These are phyloP conservation scores for Lindgomyces ingoldianus DNA, from an alignment of 495 filamentous ascomycete genomes.

Conservation along the genomic window DNA sequence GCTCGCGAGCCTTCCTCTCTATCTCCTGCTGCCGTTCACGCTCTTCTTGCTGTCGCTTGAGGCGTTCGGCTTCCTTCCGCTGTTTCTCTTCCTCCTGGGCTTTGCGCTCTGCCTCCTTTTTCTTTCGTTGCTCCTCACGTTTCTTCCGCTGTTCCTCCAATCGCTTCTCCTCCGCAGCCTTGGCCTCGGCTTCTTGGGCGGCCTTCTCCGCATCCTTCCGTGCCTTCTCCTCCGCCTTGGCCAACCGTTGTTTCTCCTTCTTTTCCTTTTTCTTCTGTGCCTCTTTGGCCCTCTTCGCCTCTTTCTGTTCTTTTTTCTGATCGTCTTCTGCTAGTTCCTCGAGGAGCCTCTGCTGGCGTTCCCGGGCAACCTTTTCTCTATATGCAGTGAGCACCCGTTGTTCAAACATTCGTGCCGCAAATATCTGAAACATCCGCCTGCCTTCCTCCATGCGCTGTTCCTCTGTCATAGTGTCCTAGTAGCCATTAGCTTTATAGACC, in stretches of 20 bases:
- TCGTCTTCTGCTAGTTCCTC: constrained; percentile 88
- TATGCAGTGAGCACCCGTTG: constrained; percentile 96
- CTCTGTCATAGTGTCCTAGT: constrained; percentile 91
- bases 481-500: constrained; percentile 19
- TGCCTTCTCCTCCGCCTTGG: constrained; percentile 85
- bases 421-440: constrained; percentile 98
- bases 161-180: constrained; percentile 75
- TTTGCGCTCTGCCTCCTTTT: constrained; percentile 89
- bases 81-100: constrained; percentile 83
- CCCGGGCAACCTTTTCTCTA: constrained; percentile 89
- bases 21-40: constrained; percentile 77
- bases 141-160: constrained; percentile 75
- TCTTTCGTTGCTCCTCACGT: constrained; percentile 87
- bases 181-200: constrained; percentile 78
- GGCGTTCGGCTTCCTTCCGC: constrained; percentile 76
- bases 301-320: constrained; percentile 68
- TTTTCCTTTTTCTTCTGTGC: constrained; percentile 92
- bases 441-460: constrained; percentile 99
- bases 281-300: constrained; percentile 91
- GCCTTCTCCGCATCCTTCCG: constrained; percentile 84
- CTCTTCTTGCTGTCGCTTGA: constrained; percentile 75
- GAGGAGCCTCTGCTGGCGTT: constrained; percentile 87
- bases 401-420: constrained; percentile 98
- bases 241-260: constrained; percentile 78
- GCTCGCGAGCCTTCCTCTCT: constrained; percentile 71